phyloP scores from a whole-genome alignment of 2,329 filamentous ascomycete species.

The Penicillium sp. region DNA sequence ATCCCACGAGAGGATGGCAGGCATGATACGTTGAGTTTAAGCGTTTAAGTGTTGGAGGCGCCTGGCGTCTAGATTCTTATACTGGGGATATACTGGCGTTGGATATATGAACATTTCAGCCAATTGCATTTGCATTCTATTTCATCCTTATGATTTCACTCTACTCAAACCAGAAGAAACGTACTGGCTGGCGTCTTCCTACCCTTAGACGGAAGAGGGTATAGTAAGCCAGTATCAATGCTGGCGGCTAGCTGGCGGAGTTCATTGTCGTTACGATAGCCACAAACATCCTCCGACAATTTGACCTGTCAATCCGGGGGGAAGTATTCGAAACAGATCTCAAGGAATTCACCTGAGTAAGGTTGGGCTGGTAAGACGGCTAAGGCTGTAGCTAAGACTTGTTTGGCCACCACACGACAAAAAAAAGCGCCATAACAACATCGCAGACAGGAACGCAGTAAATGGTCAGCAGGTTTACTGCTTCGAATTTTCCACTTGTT shows the following conservation, averaged over 20 bases:
- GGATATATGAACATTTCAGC: not conserved
- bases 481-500: constrained; percentile 4
- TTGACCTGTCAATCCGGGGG: constrained; percentile 1
- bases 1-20: constrained; percentile 31
- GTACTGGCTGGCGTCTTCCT: not conserved
- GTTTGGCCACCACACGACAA: too few species aligned
- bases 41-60: constrained; percentile 17
- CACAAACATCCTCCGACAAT: constrained; percentile 2
- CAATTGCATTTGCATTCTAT: not conserved
- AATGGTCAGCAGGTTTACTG: constrained; percentile 15
- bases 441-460: constrained; percentile 5
- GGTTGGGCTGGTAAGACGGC: too few species aligned
- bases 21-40: constrained; percentile 25
- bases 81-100: constrained; percentile 5
- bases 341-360: not conserved
- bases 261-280: not conserved
- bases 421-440: too few species aligned
- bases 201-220: not conserved
- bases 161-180: not conserved
- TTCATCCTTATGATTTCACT: not conserved
- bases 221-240: constrained; percentile 1
- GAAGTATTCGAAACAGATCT: constrained; percentile 1
- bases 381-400: constrained; percentile 2
- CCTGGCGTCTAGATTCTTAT: constrained; percentile 8
- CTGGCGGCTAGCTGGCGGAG: constrained; percentile 1